Evolutionary conservation across 2,329 filamentous ascomycete species (phyloP), one percentile per base, ranked within the genome.

Genomic region (Coniochaeta pulveracea): DNA sequence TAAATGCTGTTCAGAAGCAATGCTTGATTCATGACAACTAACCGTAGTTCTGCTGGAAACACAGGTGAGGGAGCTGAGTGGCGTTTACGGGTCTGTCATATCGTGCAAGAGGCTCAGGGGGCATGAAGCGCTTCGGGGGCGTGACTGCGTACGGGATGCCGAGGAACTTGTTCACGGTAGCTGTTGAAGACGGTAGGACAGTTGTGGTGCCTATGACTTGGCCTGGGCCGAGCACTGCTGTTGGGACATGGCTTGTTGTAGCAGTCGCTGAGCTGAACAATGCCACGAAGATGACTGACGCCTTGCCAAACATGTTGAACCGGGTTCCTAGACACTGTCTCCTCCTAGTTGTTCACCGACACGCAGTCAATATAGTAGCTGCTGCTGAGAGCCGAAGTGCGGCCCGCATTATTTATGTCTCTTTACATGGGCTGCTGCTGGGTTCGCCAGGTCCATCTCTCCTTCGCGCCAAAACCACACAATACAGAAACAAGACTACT

Each of bases 151-250:
- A 32, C 6, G 29, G 29, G 15, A 32, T 22, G 19, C 29, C 18
- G 29, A 32, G 29, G 29, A 32, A 32, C 19, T 32, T 21, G 29
- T 32, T 32, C 5, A 32, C 29, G n/a, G 18, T 32, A 4, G 14
- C 29, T 23, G 29, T 32, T 10, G 29, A 22, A 11, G 29, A 32
- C 3, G 29, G 29, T 19, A 32, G 19, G 7, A 23, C 18, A 3
- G 29, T 32, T 3, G 29, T 23, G 11, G 19, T 23, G 19, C 29
- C 29, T n/a, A 32, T 23, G 19, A 32, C 9, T 10, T 11, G 4
- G n/a, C 29, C 29, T 11, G 29, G 18, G 15, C 19, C 6, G 17
- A 32, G 18, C 14, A 32, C 29, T 16, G 29, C 29, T 21, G 18
- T 32, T 32, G 29, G 29, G 6, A n/a, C 26, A 29, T 29, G 26